A percentile compares a stretch with the other conserved stretches of the same genome.
Evolutionary conservation across 2,329 filamentous ascomycete genomes (phyloP).

Genomic region (Ceratocystis harringtonii): DNA sequence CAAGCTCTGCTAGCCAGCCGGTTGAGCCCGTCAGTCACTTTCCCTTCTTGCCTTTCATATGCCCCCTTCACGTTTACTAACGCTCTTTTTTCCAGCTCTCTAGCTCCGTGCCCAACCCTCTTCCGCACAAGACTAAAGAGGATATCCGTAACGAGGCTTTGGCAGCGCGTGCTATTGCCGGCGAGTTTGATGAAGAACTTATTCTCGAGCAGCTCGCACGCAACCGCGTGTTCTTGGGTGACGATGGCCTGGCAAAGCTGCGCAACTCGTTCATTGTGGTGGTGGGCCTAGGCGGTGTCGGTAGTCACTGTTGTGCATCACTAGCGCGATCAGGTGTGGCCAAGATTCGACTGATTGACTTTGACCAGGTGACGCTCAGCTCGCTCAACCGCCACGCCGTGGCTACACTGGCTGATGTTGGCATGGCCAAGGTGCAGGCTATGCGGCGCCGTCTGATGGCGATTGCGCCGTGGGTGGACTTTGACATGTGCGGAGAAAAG

Average conservation of each 20-base stretch:
- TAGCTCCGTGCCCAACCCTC: slow-evolving; percentile 41
- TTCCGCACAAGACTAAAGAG: slow-evolving; percentile 38
- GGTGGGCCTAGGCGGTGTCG: slow-evolving; percentile 87
- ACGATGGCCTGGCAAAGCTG: slow-evolving; percentile 65
- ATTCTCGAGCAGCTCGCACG: slow-evolving; percentile 89
- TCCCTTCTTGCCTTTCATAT: background rate
- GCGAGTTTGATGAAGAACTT: slow-evolving; percentile 59
- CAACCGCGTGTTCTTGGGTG: slow-evolving; percentile 78
- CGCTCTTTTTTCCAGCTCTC: slow-evolving; percentile 35
- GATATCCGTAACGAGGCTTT: slow-evolving; percentile 44
- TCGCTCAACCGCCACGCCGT: slow-evolving; percentile 93
- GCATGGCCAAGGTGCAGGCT: slow-evolving; percentile 79
- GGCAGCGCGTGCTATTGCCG: slow-evolving; percentile 43
- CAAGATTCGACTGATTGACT: slow-evolving; percentile 81
- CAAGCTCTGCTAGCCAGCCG: slow-evolving; percentile 17
- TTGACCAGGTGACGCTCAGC: slow-evolving; percentile 91
- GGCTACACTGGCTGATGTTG: slow-evolving; percentile 85
- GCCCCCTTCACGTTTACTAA: background rate
- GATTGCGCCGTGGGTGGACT: slow-evolving; percentile 80
- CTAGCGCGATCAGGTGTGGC: slow-evolving; percentile 79
- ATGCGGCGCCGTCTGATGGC: slow-evolving; percentile 67
- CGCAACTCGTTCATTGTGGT: slow-evolving; percentile 73
- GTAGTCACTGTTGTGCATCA: slow-evolving; percentile 76
- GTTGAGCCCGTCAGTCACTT: slow-evolving; percentile 15
- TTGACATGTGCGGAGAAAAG: slow-evolving; percentile 73